Evolutionary conservation across 805 yeast genomes (phyloP).

Genomic region (Starmerella tilneyi): DNA sequence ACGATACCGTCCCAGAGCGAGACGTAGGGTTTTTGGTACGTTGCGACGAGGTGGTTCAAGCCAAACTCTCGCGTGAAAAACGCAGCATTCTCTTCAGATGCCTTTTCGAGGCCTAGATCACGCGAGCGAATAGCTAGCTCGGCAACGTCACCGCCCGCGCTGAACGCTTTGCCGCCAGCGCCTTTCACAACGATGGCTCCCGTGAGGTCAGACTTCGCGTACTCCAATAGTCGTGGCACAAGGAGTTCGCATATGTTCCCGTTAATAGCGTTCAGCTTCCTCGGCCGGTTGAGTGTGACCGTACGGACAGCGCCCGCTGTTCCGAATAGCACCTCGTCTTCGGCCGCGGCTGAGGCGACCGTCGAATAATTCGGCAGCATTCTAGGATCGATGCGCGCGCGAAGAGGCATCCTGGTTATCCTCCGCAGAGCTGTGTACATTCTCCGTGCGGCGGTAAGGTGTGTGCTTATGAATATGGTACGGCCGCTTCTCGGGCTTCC

Average conservation of each 20-base stretch:
- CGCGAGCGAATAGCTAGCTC: slow-evolving; percentile 44
- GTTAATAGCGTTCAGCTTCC: slow-evolving; percentile 76
- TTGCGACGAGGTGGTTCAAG: slow-evolving; percentile 65
- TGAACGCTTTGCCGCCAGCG: slow-evolving; percentile 53
- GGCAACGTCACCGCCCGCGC: slow-evolving; percentile 96
- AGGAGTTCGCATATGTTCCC: slow-evolving; percentile 64
- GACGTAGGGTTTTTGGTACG: slow-evolving; percentile 81
- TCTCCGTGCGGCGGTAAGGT: background rate
- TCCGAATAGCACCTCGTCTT: slow-evolving; percentile 52
- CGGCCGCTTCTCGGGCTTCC: slow-evolving; percentile 3
- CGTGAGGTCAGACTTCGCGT: slow-evolving; percentile 55
- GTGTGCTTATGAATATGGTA: slow-evolving; percentile 1
- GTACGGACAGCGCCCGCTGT: slow-evolving; percentile 58
- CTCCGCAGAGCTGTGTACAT: slow-evolving; percentile 11
- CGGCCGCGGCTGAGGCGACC: slow-evolving; percentile 9
- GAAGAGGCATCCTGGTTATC: slow-evolving; percentile 28
- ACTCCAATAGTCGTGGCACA: slow-evolving; percentile 64
- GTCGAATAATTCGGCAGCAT: slow-evolving; percentile 23
- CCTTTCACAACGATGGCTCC: slow-evolving; percentile 61
- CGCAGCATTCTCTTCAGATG: slow-evolving; percentile 43
- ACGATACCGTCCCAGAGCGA: slow-evolving; percentile 82
- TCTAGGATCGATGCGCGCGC: slow-evolving; percentile 28
- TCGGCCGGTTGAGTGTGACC: slow-evolving; percentile 65
- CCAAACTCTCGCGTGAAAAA: slow-evolving; percentile 76
- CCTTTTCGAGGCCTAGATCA: slow-evolving; percentile 35